Percentiles rank a stretch among this genome's conserved stretches.
Evolutionary conservation across 495 filamentous ascomycete species (phyloP).

Genomic region (Penicillium lagena): DNA sequence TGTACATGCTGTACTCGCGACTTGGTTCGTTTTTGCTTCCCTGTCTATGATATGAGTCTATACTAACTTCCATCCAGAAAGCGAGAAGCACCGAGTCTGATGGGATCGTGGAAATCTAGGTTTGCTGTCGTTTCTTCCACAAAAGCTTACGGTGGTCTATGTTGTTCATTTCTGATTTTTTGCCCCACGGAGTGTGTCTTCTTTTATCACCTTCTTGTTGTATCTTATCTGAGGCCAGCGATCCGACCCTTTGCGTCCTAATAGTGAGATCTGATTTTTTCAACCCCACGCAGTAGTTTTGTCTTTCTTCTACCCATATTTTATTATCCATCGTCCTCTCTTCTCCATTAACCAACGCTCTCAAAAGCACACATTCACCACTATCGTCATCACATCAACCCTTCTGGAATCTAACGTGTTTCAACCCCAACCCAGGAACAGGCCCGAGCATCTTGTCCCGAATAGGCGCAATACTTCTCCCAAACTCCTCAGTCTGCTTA

Average conservation of each 20-base stretch:
- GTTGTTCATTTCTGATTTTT: slow-evolving; percentile 15
- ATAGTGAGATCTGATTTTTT: slow-evolving; percentile 18
- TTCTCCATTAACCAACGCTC: neutral
- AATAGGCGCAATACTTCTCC: slow-evolving; percentile 27
- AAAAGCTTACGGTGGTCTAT: slow-evolving; percentile 32
- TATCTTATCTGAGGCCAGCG: slow-evolving; percentile 38
- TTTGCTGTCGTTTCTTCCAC: slow-evolving; percentile 2
- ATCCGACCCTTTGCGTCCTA: slow-evolving; percentile 16
- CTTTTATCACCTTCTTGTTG: slow-evolving; percentile 23
- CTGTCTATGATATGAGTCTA: slow-evolving; percentile 2
- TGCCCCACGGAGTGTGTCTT: neutral
- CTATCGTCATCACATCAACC: slow-evolving; percentile 6
- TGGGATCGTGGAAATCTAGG: slow-evolving; percentile 3
- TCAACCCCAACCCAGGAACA: slow-evolving; percentile 33
- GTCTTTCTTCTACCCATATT: slow-evolving; percentile 1
- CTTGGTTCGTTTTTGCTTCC: slow-evolving; percentile 64
- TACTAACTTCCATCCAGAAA: slow-evolving; percentile 49
- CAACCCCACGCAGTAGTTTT: slow-evolving; percentile 4
- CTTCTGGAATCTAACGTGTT: slow-evolving; percentile 35
- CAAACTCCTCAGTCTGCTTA: slow-evolving; percentile 41
- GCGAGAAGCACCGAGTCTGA: slow-evolving; percentile 74
- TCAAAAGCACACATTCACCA: neutral
- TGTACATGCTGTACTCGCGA: slow-evolving; percentile 97
- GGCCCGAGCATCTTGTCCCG: slow-evolving; percentile 28
- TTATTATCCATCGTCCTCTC: no score